Evolutionary conservation across 1,284 basidiomycete species (phyloP).

Genomic region (Ustilago cynodontis): DNA sequence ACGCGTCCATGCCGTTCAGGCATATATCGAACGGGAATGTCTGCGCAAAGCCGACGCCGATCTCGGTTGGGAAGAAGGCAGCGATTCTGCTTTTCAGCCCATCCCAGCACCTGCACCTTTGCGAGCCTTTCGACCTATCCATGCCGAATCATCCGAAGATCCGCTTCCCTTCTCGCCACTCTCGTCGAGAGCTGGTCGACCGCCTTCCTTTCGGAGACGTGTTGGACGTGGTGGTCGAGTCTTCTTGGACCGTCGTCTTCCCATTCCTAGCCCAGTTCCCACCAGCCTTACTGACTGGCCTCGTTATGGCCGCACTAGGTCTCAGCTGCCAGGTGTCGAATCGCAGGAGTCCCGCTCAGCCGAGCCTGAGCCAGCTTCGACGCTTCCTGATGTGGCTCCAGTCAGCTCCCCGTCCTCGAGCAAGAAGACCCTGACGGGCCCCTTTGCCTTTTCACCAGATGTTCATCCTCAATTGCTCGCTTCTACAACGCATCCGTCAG

Average conservation of each 20-base stretch:
- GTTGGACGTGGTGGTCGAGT: slow-evolving; percentile 68
- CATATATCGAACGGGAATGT: slow-evolving; percentile 67
- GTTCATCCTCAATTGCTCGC: slow-evolving; percentile 54
- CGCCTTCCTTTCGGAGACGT: slow-evolving; percentile 67
- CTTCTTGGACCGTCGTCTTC: slow-evolving; percentile 64
- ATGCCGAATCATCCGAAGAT: slow-evolving; percentile 55
- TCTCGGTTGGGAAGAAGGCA: slow-evolving; percentile 66
- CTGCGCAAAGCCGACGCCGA: slow-evolving; percentile 59
- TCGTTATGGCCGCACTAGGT: slow-evolving; percentile 24
- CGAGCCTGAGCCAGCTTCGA: slow-evolving; percentile 9
- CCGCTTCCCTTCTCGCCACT: slow-evolving; percentile 43
- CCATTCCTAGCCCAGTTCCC: slow-evolving; percentile 65
- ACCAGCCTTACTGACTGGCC: slow-evolving; percentile 65
- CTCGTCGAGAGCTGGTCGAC: slow-evolving; percentile 58
- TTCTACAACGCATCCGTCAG: slow-evolving; percentile 38
- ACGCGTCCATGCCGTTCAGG: slow-evolving; percentile 63
- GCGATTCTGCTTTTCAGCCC: slow-evolving; percentile 66
- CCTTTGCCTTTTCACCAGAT: slow-evolving; percentile 63
- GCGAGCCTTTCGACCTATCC: slow-evolving; percentile 65
- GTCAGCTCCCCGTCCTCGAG: slow-evolving; percentile 18
- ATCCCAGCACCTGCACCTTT: slow-evolving; percentile 53
- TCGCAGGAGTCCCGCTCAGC: slow-evolving; percentile 5
- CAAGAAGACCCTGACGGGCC: slow-evolving; percentile 45
- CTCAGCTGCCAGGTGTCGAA: slow-evolving; percentile 21
- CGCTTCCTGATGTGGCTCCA: slow-evolving; percentile 20